Percentiles rank a stretch among this genome's conserved stretches.
Conservation (phyloP, 2,329 filamentous ascomycete genomes). For the Botryotinia convoluta region DNA sequence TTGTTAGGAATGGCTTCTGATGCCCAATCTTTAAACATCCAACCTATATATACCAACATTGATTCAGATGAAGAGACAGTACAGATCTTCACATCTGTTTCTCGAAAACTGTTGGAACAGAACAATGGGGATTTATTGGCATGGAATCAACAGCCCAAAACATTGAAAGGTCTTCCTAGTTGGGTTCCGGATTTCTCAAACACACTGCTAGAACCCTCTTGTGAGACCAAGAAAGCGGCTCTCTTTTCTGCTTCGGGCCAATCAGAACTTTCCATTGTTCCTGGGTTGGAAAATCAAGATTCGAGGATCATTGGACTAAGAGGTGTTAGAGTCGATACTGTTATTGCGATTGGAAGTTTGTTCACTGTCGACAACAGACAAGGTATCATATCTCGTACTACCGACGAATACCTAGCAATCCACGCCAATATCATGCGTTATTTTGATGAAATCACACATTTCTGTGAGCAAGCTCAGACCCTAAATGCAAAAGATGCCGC, state of each 20-base stretch:
- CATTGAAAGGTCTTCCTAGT: constrained; percentile 1
- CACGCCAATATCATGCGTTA: background rate
- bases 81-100: constrained; percentile 15
- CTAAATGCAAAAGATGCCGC: background rate
- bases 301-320: background rate
- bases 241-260: constrained; percentile 4
- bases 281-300: background rate
- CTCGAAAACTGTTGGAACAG: constrained; percentile 10
- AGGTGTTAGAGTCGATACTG: background rate
- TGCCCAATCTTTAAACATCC: background rate
- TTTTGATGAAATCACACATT: constrained; percentile 11
- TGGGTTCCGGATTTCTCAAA: constrained; percentile 21
- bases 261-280: background rate
- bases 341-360: background rate
- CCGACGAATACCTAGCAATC: background rate
- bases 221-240: background rate
- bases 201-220: background rate
- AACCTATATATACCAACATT: constrained; percentile 11
- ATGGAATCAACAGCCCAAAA: constrained; percentile 18
- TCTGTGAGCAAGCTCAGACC: background rate
- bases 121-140: constrained; percentile 15
- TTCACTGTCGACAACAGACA: background rate
- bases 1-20: constrained; percentile 19
- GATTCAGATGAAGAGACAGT: constrained; percentile 2
- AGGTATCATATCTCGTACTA: background rate